phyloP scores from a whole-genome alignment of 1,139 yeast species.

The Protomyces lactucae-debilis region DNA sequence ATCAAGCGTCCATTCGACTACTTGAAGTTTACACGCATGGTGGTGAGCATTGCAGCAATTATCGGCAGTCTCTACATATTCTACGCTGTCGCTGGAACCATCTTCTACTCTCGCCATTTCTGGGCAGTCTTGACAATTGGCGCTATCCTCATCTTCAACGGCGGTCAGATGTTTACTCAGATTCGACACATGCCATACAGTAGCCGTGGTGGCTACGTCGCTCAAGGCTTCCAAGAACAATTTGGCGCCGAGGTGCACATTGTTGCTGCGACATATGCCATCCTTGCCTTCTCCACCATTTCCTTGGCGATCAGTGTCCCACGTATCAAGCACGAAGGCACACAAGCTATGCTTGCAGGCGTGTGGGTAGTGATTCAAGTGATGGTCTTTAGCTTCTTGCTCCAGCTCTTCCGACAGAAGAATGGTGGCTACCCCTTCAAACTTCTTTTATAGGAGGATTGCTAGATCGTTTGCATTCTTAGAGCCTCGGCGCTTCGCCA shows the following conservation, averaged over 20 bases:
- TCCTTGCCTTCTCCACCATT: slow-evolving; percentile 42
- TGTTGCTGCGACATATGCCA: slow-evolving; percentile 44
- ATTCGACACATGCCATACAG: slow-evolving; percentile 74
- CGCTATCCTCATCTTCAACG: slow-evolving; percentile 62
- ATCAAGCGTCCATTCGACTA: slow-evolving; percentile 58
- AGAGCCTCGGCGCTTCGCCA: slow-evolving; percentile 7
- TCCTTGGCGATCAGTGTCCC: slow-evolving; percentile 53
- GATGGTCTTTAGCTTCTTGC: slow-evolving; percentile 48
- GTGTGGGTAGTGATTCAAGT: slow-evolving; percentile 44
- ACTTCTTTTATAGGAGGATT: slow-evolving; percentile 36
- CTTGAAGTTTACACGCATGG: slow-evolving; percentile 35
- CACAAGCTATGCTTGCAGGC: slow-evolving; percentile 48
- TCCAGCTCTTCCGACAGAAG: slow-evolving; percentile 53
- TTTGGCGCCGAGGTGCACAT: slow-evolving; percentile 80
- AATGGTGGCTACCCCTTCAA: slow-evolving; percentile 55
- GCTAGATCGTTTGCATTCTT: not conserved
- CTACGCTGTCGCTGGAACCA: slow-evolving; percentile 37
- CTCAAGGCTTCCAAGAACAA: slow-evolving; percentile 67
- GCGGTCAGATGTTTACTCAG: slow-evolving; percentile 91
- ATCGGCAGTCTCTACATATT: slow-evolving; percentile 36
- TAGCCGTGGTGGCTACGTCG: slow-evolving; percentile 58
- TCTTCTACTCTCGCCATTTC: slow-evolving; percentile 46
- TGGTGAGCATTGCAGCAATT: slow-evolving; percentile 37
- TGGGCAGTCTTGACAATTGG: slow-evolving; percentile 67
- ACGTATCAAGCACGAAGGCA: slow-evolving; percentile 43